These are phyloP conservation scores for Mesembryanthemum crystallinum DNA, from an alignment of 148 eudicot species.

Conservation along the genomic window DNA sequence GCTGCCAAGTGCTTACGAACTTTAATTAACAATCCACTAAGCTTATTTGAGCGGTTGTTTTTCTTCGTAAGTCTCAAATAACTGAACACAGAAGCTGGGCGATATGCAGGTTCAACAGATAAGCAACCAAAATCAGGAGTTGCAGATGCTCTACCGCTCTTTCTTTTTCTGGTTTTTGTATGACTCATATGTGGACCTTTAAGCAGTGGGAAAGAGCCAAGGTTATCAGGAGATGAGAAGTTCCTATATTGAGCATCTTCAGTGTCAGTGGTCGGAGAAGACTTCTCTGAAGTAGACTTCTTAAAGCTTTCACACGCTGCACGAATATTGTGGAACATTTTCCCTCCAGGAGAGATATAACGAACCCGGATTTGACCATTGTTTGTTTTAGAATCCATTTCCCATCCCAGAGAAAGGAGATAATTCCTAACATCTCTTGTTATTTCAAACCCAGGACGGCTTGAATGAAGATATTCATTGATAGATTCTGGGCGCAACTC, in stretches of 20 bases:
- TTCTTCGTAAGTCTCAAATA: conserved; percentile 32
- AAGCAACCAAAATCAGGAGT: background rate
- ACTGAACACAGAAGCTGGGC: conserved; percentile 47
- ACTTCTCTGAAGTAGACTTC: background rate
- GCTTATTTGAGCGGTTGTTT: background rate
- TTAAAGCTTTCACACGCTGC: conserved; percentile 24
- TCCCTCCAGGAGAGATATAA: conserved; percentile 54
- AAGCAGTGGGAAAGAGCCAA: conserved; percentile 10
- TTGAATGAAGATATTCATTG: conserved; percentile 18
- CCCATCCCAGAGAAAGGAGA: conserved; percentile 65
- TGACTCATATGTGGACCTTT: background rate
- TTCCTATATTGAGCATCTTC: conserved; percentile 16
- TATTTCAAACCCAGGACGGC: background rate
- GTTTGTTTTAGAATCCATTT: conserved; percentile 34
- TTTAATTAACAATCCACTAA: conserved; percentile 17
- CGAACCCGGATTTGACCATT: conserved; percentile 18
- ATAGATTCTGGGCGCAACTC: conserved; percentile 50
- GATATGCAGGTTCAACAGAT: conserved; percentile 33
- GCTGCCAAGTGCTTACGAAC: conserved; percentile 61
- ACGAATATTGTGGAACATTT: conserved; percentile 33
- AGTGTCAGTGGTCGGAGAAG: conserved; percentile 9
- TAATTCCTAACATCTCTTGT: conserved; percentile 40
- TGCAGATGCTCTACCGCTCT: too few relatives aligned
- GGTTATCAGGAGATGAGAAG: conserved; percentile 18
- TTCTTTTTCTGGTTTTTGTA: background rate